These are phyloP conservation scores for Pestalotiopsis sp. DNA, from an alignment of 2,329 filamentous ascomycete genomes.

Conservation along the genomic window DNA sequence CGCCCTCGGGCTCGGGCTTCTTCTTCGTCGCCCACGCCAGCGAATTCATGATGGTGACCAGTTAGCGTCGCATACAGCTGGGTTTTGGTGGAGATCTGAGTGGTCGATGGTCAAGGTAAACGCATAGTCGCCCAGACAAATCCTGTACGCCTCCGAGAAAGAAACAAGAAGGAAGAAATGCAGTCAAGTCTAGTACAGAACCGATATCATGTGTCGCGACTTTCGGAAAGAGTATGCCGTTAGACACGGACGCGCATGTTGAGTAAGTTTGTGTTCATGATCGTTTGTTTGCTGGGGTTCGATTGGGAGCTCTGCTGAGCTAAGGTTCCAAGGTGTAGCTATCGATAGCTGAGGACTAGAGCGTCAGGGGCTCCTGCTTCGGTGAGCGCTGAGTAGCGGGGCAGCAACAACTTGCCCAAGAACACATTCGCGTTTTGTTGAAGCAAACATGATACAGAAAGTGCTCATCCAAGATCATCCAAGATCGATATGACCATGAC, in stretches of 20 bases:
- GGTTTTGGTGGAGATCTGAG: constrained; percentile 1
- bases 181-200: background rate
- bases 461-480: too few relatives aligned
- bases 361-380: background rate
- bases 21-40: constrained; percentile 41
- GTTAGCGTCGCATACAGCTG: background rate
- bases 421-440: too few relatives aligned
- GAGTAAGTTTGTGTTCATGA: background rate
- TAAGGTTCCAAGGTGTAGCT: background rate
- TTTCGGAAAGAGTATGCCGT: background rate
- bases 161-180: background rate
- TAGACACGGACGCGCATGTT: background rate
- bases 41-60: constrained; percentile 43
- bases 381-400: background rate
- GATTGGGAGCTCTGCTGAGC: background rate
- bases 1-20: constrained; percentile 32
- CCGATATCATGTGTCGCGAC: background rate
- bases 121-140: background rate
- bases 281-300: background rate
- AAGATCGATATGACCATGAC: too few relatives aligned
- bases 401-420: background rate
- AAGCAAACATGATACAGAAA: too few relatives aligned
- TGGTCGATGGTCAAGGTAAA: background rate
- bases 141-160: background rate
- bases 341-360: background rate